phyloP scores from a whole-genome alignment of 2,329 filamentous ascomycete genomes.

The Pseudogymnoascus sp. region DNA sequence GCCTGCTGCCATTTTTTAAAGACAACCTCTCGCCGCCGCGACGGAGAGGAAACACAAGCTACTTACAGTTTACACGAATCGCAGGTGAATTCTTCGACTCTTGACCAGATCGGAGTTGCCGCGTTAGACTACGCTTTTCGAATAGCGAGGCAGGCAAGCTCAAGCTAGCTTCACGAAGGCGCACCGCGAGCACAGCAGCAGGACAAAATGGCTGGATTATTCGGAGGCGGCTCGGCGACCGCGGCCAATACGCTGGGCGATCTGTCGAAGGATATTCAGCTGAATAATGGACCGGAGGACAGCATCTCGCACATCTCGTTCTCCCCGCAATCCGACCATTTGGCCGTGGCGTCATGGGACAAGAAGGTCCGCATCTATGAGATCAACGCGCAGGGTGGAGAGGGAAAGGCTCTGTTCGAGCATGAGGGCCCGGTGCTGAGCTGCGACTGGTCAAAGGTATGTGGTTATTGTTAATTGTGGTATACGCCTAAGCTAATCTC shows the following conservation, averaged over 20 bases:
- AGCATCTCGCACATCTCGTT: constrained; percentile 83
- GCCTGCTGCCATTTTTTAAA: background rate
- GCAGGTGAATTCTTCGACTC: background rate
- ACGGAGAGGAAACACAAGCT: background rate
- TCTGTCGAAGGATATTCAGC: constrained; percentile 76
- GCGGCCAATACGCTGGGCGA: constrained; percentile 74
- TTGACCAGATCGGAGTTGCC: background rate
- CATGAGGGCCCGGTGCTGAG: constrained; percentile 79
- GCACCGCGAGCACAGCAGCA: background rate
- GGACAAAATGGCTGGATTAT: constrained; percentile 56
- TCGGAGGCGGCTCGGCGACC: constrained; percentile 38
- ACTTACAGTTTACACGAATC: background rate
- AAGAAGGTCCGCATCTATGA: constrained; percentile 97
- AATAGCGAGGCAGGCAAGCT: constrained; percentile 1
- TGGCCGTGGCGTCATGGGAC: constrained; percentile 92
- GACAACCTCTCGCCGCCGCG: background rate
- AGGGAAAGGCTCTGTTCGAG: constrained; percentile 78
- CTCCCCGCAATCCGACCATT: constrained; percentile 66
- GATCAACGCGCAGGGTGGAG: constrained; percentile 65
- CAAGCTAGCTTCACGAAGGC: background rate
- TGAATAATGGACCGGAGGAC: constrained; percentile 74
- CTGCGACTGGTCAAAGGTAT: constrained; percentile 81
- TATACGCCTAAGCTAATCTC: constrained; percentile 13
- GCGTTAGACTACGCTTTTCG: background rate
- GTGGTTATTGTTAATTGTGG: constrained; percentile 21